phyloP scores from a whole-genome alignment of 345 rosid species.

The Trapa bicornis region DNA sequence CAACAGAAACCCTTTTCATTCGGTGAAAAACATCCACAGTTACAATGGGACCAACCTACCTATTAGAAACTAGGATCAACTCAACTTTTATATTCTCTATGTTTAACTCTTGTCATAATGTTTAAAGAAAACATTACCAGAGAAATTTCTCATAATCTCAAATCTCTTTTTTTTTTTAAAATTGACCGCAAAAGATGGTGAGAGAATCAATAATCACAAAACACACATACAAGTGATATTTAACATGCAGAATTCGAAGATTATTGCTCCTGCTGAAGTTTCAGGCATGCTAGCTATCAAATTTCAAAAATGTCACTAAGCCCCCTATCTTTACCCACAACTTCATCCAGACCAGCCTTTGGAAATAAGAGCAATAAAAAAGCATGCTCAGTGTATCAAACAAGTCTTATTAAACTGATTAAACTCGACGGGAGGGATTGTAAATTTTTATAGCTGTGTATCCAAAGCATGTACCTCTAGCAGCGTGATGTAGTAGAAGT shows the following conservation, averaged over 20 bases:
- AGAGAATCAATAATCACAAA: not conserved
- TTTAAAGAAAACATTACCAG: not conserved
- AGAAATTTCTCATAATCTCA: not conserved
- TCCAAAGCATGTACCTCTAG: constrained; percentile 50
- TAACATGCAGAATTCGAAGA: not conserved
- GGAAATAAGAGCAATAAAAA: no score
- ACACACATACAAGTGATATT: not conserved
- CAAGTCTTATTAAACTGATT: not conserved
- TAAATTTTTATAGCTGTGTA: not conserved
- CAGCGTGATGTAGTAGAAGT: constrained; percentile 79
- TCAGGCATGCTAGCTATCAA: not conserved
- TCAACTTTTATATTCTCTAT: not conserved
- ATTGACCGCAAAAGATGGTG: not conserved
- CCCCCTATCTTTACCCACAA: not conserved
- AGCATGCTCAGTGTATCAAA: not conserved
- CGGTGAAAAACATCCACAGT: not conserved
- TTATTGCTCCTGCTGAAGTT: not conserved
- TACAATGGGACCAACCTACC: not conserved
- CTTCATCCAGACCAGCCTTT: no score
- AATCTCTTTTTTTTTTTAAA: not conserved
- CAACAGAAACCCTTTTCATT: not conserved
- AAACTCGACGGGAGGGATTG: not conserved
- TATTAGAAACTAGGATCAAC: not conserved
- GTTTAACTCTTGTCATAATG: not conserved
- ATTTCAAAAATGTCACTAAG: not conserved